Percentiles rank a stretch among this genome's conserved stretches.
These are phyloP conservation scores for Fusarium fracticaudum DNA, from an alignment of 2,329 filamentous ascomycete genomes.

Conservation along the genomic window DNA sequence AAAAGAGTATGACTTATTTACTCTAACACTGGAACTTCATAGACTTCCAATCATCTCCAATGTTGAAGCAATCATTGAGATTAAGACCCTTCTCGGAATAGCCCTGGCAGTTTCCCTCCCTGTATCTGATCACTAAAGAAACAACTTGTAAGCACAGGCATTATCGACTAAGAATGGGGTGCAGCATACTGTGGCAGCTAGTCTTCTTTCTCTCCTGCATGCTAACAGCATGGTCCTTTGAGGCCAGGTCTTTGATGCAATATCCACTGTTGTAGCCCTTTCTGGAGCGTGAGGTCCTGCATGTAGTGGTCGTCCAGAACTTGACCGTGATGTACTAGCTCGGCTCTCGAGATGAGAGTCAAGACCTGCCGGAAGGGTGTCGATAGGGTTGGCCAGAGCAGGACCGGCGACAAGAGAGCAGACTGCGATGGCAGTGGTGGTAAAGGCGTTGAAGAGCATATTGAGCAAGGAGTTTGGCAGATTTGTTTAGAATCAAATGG, in stretches of 20 bases:
- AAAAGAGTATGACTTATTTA: neutral
- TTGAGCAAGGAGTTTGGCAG: too few relatives aligned
- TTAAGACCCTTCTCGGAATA: neutral
- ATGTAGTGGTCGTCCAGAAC: too few relatives aligned
- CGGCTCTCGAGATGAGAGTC: too few relatives aligned
- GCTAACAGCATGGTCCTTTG: neutral
- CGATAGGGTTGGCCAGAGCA: too few relatives aligned
- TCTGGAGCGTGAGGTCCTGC: too few relatives aligned
- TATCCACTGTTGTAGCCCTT: neutral
- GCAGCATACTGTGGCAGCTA: neutral
- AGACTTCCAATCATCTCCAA: neutral
- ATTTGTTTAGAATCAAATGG: too few relatives aligned
- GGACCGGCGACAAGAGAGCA: too few relatives aligned
- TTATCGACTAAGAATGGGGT: too few relatives aligned
- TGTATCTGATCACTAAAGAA: neutral
- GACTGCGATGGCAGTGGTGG: too few relatives aligned
- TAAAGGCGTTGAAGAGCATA: too few relatives aligned
- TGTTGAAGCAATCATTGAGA: neutral
- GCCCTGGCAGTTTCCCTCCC: neutral
- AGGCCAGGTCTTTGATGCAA: neutral
- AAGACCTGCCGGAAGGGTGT: too few relatives aligned
- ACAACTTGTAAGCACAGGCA: neutral
- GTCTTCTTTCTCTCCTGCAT: neutral
- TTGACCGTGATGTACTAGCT: too few relatives aligned
- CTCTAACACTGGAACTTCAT: neutral